Conservation (phyloP, 78 protist genomes). For the Emiliania huxleyi region DNA sequence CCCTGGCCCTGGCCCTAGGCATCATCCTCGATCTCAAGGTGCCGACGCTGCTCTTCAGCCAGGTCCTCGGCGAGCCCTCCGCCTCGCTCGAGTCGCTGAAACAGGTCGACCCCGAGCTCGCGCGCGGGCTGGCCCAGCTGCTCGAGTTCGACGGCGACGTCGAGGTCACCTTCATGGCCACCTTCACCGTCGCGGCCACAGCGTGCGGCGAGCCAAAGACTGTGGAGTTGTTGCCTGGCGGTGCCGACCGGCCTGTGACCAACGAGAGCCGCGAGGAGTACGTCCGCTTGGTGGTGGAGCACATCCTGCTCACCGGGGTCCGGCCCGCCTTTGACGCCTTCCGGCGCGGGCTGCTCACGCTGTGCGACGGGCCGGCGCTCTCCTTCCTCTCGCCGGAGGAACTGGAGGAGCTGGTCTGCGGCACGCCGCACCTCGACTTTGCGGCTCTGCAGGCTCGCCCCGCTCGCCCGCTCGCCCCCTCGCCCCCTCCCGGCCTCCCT, state of each 20-base stretch:
- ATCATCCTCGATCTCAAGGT: neutral
- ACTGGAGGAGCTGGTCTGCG: conserved; percentile 25
- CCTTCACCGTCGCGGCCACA: neutral
- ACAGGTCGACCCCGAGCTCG: neutral
- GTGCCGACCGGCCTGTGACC: neutral
- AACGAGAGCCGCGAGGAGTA: neutral
- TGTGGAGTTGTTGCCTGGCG: neutral
- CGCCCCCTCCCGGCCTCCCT: too few species aligned
- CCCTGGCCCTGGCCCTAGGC: too few species aligned
- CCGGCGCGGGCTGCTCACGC: neutral
- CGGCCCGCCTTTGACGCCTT: neutral
- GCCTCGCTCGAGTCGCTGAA: too few species aligned
- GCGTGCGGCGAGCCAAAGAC: neutral
- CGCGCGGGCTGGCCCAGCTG: neutral
- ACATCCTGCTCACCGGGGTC: neutral
- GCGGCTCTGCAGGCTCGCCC: neutral
- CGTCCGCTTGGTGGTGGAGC: neutral
- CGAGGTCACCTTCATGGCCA: neutral
- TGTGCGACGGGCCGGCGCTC: neutral
- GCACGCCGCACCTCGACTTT: conserved; percentile 10
- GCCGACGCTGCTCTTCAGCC: neutral
- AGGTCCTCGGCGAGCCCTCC: neutral
- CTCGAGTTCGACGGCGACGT: neutral
- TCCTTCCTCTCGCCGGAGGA: neutral
- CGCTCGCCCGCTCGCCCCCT: too few species aligned